Percentiles rank a stretch among this genome's conserved stretches.
These are phyloP conservation scores for Dendrobium officinale DNA, from an alignment of 106 monocot species.

Conservation along the genomic window DNA sequence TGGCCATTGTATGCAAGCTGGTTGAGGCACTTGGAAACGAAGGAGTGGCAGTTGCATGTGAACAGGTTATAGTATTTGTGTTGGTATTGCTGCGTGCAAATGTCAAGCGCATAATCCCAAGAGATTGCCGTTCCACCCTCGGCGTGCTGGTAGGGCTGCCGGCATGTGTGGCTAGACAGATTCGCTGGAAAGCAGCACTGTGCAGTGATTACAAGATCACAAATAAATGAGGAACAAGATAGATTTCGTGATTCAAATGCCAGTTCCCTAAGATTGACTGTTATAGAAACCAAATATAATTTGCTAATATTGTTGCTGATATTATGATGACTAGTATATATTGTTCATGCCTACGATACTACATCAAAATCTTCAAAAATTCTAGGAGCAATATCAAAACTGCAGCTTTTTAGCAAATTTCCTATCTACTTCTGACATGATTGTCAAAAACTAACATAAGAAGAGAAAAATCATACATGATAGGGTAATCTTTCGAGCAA, in stretches of 20 bases:
- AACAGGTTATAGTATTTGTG: constrained; percentile 81
- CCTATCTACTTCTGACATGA: neutral
- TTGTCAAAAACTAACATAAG: neutral
- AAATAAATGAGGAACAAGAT: neutral
- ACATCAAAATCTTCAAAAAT: neutral
- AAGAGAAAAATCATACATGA: too few species aligned
- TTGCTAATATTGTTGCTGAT: neutral
- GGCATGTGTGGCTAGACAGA: constrained; percentile 45
- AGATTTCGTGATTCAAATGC: neutral
- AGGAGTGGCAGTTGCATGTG: constrained; percentile 79
- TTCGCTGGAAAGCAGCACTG: constrained; percentile 52
- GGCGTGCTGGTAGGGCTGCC: constrained; percentile 41
- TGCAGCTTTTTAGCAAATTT: neutral
- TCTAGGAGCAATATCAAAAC: neutral
- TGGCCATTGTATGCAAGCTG: constrained; percentile 46
- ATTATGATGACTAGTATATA: neutral
- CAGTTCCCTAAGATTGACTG: neutral
- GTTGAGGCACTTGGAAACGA: constrained; percentile 71
- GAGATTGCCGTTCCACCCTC: constrained; percentile 53
- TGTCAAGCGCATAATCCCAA: constrained; percentile 61
- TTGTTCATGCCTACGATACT: too few species aligned
- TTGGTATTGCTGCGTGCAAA: constrained; percentile 45
- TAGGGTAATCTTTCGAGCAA: too few species aligned
- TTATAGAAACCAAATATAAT: neutral
- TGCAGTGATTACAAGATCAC: neutral